phyloP scores from a whole-genome alignment of 2,329 filamentous ascomycete species.

The Nannizzia gypsea region DNA sequence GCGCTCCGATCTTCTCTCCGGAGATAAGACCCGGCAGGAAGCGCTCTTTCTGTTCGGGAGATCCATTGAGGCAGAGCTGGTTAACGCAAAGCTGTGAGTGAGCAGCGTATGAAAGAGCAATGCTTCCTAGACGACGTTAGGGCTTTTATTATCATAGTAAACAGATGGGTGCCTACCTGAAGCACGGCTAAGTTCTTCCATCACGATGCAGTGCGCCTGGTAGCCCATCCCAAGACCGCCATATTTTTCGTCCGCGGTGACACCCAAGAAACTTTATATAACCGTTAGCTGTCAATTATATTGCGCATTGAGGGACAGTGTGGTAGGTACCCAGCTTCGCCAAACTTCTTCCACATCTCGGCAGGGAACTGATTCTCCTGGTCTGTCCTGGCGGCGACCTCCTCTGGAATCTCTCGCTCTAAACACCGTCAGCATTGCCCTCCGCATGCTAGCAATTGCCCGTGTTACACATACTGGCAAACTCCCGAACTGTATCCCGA shows the following conservation, averaged over 20 bases:
- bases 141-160: neutral
- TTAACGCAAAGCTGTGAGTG: slow-evolving; percentile 96
- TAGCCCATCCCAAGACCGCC: slow-evolving; percentile 88
- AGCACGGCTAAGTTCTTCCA: slow-evolving; percentile 88
- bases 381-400: slow-evolving; percentile 74
- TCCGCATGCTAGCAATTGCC: neutral
- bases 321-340: slow-evolving; percentile 54
- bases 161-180: slow-evolving; percentile 41
- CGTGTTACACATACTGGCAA: slow-evolving; percentile 44
- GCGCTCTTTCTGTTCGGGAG: slow-evolving; percentile 61
- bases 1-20: slow-evolving; percentile 68
- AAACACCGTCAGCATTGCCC: neutral
- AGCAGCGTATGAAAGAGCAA: slow-evolving; percentile 85
- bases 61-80: slow-evolving; percentile 84
- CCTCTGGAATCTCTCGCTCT: slow-evolving; percentile 73
- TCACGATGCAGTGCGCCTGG: slow-evolving; percentile 87
- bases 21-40: slow-evolving; percentile 72
- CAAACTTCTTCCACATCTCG: slow-evolving; percentile 87
- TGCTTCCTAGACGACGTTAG: slow-evolving; percentile 31
- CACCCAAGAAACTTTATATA: slow-evolving; percentile 58
- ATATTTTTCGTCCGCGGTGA: slow-evolving; percentile 85
- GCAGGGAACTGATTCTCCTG: slow-evolving; percentile 75
- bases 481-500: slow-evolving; percentile 75
- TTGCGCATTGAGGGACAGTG: neutral
- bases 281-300: neutral